Conservation (phyloP, 306 rosid genomes). For the Begonia masoniana region DNA sequence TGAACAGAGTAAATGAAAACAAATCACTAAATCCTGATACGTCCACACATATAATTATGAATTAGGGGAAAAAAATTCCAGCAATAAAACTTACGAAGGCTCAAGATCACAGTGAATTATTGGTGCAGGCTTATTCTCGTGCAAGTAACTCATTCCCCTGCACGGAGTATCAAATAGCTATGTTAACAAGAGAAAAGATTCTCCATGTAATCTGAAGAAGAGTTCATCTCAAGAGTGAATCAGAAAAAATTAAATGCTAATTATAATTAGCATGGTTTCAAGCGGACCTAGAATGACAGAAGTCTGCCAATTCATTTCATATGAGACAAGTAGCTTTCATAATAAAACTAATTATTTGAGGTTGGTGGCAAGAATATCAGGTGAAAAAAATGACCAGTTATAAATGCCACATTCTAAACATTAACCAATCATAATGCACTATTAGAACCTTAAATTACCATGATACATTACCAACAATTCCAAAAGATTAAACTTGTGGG, state of each 20-base stretch:
- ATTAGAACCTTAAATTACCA: too few species aligned
- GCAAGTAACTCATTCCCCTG: conserved; percentile 95
- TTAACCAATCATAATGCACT: too few species aligned
- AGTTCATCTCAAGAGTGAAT: conserved; percentile 5
- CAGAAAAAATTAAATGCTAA: not conserved
- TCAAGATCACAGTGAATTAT: conserved; percentile 97
- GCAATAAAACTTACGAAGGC: conserved; percentile 65
- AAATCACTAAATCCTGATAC: conserved; percentile 2
- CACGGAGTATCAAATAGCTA: conserved; percentile 1
- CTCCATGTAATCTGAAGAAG: conserved; percentile 1
- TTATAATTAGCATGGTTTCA: too few species aligned
- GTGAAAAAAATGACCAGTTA: too few species aligned
- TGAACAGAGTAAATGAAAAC: not conserved
- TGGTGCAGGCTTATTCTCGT: conserved; percentile 85
- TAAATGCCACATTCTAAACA: too few species aligned
- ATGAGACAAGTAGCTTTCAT: too few species aligned
- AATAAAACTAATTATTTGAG: too few species aligned
- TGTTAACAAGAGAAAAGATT: not conserved
- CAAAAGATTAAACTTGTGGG: too few species aligned
- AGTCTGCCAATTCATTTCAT: too few species aligned
- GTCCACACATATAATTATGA: not conserved
- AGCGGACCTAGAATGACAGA: too few species aligned
- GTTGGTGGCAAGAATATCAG: too few species aligned
- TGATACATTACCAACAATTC: too few species aligned
- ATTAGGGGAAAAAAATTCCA: conserved; percentile 1